Evolutionary conservation across 768 basidiomycete species (phyloP).

Genomic region (Suillus variegatus): DNA sequence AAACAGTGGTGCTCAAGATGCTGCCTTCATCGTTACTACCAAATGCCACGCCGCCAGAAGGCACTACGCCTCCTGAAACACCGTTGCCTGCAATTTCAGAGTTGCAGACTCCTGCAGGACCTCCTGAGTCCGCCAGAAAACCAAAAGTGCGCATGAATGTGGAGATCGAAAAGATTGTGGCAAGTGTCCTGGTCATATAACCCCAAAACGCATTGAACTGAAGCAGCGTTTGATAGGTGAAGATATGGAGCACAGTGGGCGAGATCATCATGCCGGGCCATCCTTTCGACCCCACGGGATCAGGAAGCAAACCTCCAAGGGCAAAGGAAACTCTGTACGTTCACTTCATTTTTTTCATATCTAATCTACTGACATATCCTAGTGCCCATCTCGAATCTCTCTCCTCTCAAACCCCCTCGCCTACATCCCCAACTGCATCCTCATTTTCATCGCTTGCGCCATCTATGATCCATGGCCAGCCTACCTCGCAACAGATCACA

Average conservation of each 20-base stretch:
- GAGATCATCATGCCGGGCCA: slow-evolving; percentile 64
- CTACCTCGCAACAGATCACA: slow-evolving; percentile 69
- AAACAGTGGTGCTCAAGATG: slow-evolving; percentile 33
- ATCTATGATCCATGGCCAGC: slow-evolving; percentile 34
- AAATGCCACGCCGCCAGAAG: neutral
- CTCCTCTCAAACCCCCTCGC: slow-evolving; percentile 49
- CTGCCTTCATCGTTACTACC: slow-evolving; percentile 5
- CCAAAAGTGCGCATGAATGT: slow-evolving; percentile 53
- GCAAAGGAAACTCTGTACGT: slow-evolving; percentile 66
- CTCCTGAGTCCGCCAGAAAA: slow-evolving; percentile 23
- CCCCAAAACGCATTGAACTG: slow-evolving; percentile 32
- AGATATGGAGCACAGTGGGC: slow-evolving; percentile 67
- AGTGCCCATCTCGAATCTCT: slow-evolving; percentile 63
- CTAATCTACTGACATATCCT: slow-evolving; percentile 9
- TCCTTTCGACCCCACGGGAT: slow-evolving; percentile 36
- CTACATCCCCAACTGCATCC: slow-evolving; percentile 58
- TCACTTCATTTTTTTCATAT: slow-evolving; percentile 2
- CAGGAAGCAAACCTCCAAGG: slow-evolving; percentile 42
- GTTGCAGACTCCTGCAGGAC: neutral
- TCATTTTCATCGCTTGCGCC: slow-evolving; percentile 48
- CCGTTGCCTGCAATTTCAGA: slow-evolving; percentile 10
- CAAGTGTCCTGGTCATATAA: slow-evolving; percentile 34
- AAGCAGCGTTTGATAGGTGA: slow-evolving; percentile 70
- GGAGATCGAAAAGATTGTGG: slow-evolving; percentile 66
- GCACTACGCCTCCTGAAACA: slow-evolving; percentile 4